phyloP scores from a whole-genome alignment of 2,329 filamentous ascomycete genomes.

The Aureobasidium sp. region DNA sequence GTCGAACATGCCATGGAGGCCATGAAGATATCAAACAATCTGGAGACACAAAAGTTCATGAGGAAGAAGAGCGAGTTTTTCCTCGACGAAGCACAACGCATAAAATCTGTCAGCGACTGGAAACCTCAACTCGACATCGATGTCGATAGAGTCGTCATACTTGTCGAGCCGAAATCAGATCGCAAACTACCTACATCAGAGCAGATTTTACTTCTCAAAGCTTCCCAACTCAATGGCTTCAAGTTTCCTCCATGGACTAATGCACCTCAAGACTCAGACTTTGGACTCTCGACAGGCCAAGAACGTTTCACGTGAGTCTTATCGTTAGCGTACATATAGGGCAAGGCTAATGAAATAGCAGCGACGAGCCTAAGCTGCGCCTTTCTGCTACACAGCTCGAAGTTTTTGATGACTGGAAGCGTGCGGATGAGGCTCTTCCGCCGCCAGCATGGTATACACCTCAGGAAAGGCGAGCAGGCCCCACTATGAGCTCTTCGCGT shows the following conservation, averaged over 20 bases:
- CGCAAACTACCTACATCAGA: constrained; percentile 63
- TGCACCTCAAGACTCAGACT: constrained; percentile 53
- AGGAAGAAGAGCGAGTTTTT: constrained; percentile 57
- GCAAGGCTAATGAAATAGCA: constrained; percentile 26
- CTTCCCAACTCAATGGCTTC: constrained; percentile 72
- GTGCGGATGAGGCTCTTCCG: constrained; percentile 60
- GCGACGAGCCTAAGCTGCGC: constrained; percentile 60
- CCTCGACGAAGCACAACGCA: constrained; percentile 62
- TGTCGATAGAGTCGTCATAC: constrained; percentile 25
- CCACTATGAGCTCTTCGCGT: constrained; percentile 49
- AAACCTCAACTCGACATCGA: not conserved
- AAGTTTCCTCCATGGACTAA: constrained; percentile 79
- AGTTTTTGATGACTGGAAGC: constrained; percentile 78
- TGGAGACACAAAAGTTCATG: constrained; percentile 39
- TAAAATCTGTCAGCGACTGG: constrained; percentile 50
- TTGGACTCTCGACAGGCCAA: constrained; percentile 45
- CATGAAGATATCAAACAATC: constrained; percentile 50
- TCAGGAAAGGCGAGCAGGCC: constrained; percentile 27
- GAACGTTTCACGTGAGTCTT: constrained; percentile 54
- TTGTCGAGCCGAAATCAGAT: constrained; percentile 44
- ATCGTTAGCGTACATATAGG: not conserved
- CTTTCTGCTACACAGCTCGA: constrained; percentile 66
- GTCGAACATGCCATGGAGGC: constrained; percentile 78
- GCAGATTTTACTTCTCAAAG: constrained; percentile 65
- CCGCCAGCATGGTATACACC: constrained; percentile 32